Evolutionary conservation across 805 yeast species (phyloP).

Genomic region (Zygoascus biomembranicola): DNA sequence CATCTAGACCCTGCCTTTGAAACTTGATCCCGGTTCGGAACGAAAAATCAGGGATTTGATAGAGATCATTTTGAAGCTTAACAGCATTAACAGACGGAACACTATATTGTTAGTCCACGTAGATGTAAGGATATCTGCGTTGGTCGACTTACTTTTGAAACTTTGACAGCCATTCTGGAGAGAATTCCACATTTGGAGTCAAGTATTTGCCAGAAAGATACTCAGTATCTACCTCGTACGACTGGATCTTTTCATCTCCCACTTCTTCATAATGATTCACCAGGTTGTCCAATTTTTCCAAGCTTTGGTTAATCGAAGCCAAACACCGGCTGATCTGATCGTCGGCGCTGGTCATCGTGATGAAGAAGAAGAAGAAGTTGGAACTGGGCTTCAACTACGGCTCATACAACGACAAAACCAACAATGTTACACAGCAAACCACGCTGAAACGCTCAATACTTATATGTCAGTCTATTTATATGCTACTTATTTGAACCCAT

Average conservation of each 20-base stretch:
- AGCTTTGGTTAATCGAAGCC: background rate
- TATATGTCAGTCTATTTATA: no score
- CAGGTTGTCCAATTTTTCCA: background rate
- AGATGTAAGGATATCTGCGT: slow-evolving; percentile 1
- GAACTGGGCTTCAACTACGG: no score
- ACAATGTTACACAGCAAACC: background rate
- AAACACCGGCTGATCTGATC: background rate
- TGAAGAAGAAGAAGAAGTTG: background rate
- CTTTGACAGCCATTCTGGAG: slow-evolving; percentile 63
- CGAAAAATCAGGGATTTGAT: slow-evolving; percentile 51
- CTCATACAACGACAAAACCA: background rate
- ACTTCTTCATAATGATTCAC: background rate
- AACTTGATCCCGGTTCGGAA: slow-evolving; percentile 60
- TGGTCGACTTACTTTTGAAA: slow-evolving; percentile 41
- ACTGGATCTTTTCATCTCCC: background rate
- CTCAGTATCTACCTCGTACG: slow-evolving; percentile 3
- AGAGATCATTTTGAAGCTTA: slow-evolving; percentile 39
- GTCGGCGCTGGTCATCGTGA: background rate
- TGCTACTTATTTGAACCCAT: background rate
- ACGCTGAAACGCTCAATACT: background rate
- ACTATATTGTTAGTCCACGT: slow-evolving; percentile 4
- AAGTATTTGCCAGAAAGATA: slow-evolving; percentile 39
- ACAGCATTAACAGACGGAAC: slow-evolving; percentile 24
- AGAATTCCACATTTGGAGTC: slow-evolving; percentile 52
- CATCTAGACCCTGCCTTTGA: slow-evolving; percentile 67